A percentile compares a stretch with the other conserved stretches of the same genome.
Conservation (phyloP, 257 asterid genomes). For the Pogostemon cablin region DNA sequence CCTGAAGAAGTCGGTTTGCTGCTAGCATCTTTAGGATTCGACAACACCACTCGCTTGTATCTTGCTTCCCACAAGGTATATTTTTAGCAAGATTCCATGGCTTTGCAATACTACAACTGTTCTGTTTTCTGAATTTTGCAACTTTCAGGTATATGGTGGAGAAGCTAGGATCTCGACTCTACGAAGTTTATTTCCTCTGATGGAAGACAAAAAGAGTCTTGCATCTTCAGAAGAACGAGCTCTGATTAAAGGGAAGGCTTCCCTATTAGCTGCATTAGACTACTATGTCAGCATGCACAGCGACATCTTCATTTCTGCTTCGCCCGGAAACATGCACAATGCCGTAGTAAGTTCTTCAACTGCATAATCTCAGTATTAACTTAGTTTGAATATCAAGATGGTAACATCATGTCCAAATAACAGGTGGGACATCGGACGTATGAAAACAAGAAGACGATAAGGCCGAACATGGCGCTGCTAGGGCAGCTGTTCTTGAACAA, state of each 20-base stretch:
- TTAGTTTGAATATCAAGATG: background rate
- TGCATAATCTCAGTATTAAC: no score
- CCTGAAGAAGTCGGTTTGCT: conserved; percentile 95
- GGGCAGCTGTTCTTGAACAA: conserved; percentile 93
- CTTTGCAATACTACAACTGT: background rate
- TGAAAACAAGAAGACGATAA: conserved; percentile 72
- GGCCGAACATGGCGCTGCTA: conserved; percentile 90
- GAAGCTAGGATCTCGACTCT: conserved; percentile 81
- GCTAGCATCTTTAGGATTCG: conserved; percentile 92
- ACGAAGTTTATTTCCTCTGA: conserved; percentile 72
- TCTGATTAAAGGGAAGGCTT: conserved; percentile 83
- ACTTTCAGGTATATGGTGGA: conserved; percentile 88
- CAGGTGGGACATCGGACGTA: conserved; percentile 92
- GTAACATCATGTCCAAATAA: conserved; percentile 3
- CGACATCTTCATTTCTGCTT: conserved; percentile 91
- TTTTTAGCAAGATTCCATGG: background rate
- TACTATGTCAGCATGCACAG: conserved; percentile 94
- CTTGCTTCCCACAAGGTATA: conserved; percentile 95
- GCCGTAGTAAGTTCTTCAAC: conserved; percentile 65
- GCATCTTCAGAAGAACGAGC: conserved; percentile 90
- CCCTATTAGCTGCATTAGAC: conserved; percentile 93
- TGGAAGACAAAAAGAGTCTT: conserved; percentile 92
- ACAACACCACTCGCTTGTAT: conserved; percentile 79
- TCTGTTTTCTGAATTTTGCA: background rate
- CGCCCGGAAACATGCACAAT: conserved; percentile 99